phyloP scores from a whole-genome alignment of 1,284 basidiomycete genomes.

The Austroboletus novae-zelandiae region DNA sequence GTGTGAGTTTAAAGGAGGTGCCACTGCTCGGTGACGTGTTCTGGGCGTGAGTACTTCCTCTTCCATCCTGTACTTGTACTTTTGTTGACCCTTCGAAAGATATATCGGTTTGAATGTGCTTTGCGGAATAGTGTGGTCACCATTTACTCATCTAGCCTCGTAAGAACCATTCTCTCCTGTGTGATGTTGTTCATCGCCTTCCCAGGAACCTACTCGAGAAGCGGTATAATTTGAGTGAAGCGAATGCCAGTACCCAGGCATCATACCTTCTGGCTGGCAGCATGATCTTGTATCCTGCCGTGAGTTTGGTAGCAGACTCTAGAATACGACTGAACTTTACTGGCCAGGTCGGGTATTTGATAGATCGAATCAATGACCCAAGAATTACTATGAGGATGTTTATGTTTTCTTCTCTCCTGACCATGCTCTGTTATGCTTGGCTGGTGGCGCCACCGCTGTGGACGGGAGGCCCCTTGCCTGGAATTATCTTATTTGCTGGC shows the following conservation, averaged over 20 bases:
- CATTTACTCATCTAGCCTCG: slow-evolving; percentile 76
- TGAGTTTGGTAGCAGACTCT: slow-evolving; percentile 27
- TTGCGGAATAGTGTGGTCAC: slow-evolving; percentile 77
- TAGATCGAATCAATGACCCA: slow-evolving; percentile 56
- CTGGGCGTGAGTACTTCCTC: slow-evolving; percentile 58
- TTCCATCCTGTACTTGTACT: background rate
- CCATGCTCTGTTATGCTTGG: slow-evolving; percentile 64
- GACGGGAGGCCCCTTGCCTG: slow-evolving; percentile 61
- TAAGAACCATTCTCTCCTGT: slow-evolving; percentile 33
- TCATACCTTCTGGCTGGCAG: slow-evolving; percentile 76
- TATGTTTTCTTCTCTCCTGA: slow-evolving; percentile 59
- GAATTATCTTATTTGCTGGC: slow-evolving; percentile 59
- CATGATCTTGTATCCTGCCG: slow-evolving; percentile 70
- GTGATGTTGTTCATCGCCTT: slow-evolving; percentile 5
- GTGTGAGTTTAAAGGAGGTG: slow-evolving; percentile 58
- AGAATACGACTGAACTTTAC: slow-evolving; percentile 4
- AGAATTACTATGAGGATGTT: slow-evolving; percentile 60
- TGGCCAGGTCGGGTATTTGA: slow-evolving; percentile 55
- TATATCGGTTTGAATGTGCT: slow-evolving; percentile 71
- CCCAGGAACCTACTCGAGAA: slow-evolving; percentile 71
- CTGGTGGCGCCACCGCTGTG: slow-evolving; percentile 55
- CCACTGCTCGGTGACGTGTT: slow-evolving; percentile 73
- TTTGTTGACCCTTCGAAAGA: slow-evolving; percentile 34
- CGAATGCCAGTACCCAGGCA: slow-evolving; percentile 59
- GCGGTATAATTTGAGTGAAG: slow-evolving; percentile 61